Conservation (phyloP, 1,139 yeast species). For the Magnusiomyces sp. region DNA sequence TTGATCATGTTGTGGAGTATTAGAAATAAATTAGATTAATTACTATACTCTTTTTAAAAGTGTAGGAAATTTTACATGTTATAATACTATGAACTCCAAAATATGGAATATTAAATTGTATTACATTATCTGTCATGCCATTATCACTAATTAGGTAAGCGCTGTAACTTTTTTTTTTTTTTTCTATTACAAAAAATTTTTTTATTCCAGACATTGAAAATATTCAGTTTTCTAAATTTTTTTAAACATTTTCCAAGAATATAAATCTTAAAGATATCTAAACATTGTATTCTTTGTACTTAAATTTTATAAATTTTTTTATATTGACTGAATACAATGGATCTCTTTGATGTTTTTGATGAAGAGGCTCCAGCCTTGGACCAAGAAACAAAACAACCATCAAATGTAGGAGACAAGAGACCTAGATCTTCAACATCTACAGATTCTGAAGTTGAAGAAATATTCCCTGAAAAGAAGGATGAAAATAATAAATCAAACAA, state of each 20-base stretch:
- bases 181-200: background rate
- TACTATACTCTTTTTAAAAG: too few species aligned
- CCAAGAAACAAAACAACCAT: background rate
- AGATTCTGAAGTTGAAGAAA: background rate
- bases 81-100: too few species aligned
- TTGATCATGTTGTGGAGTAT: too few species aligned
- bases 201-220: too few species aligned
- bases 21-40: too few species aligned
- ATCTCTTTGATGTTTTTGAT: slow-evolving; percentile 15
- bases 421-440: background rate
- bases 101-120: too few species aligned
- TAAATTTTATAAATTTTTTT: background rate
- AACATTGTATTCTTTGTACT: background rate
- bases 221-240: too few species aligned
- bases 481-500: background rate
- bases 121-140: too few species aligned
- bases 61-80: too few species aligned
- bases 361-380: slow-evolving; percentile 8
- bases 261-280: background rate
- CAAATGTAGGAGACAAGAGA: background rate
- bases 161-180: background rate
- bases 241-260: too few species aligned
- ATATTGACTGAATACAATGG: slow-evolving; percentile 6
- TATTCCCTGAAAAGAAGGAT: background rate
- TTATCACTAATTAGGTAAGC: too few species aligned